Evolutionary conservation across 371 early-diverging fungal genomes (phyloP).

Genomic region (Rhizopus sp.): DNA sequence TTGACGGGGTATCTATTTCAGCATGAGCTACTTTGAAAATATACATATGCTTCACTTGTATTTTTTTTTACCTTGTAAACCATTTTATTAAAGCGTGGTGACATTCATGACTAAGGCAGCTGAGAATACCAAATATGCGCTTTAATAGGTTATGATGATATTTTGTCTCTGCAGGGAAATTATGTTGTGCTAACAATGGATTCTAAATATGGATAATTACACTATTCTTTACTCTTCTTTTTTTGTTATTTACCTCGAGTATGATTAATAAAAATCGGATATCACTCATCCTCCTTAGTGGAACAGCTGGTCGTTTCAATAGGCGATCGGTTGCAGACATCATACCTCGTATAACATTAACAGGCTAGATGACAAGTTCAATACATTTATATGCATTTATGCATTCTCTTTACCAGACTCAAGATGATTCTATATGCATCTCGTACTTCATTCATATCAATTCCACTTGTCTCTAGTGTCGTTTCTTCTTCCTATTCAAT

Average conservation of each 20-base stretch:
- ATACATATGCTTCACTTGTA: neutral
- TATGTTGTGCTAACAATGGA: slow-evolving; percentile 69
- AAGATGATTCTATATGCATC: slow-evolving; percentile 70
- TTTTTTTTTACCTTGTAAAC: slow-evolving; percentile 70
- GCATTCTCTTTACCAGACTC: slow-evolving; percentile 53
- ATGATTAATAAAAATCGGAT: slow-evolving; percentile 82
- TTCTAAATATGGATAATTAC: slow-evolving; percentile 42
- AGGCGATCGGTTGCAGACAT: slow-evolving; percentile 78
- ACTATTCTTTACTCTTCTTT: neutral
- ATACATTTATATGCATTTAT: neutral
- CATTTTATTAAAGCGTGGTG: slow-evolving; percentile 79
- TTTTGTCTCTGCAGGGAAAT: slow-evolving; percentile 66
- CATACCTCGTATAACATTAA: slow-evolving; percentile 67
- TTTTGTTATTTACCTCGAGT: slow-evolving; percentile 62
- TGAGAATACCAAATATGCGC: slow-evolving; percentile 73
- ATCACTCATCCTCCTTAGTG: slow-evolving; percentile 54
- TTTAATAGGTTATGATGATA: slow-evolving; percentile 74
- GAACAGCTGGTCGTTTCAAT: slow-evolving; percentile 79
- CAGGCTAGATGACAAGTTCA: slow-evolving; percentile 37
- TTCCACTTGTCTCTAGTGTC: slow-evolving; percentile 65
- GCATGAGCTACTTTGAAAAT: too few species aligned
- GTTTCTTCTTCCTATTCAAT: slow-evolving; percentile 49
- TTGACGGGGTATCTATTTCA: slow-evolving; percentile 54
- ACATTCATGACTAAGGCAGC: slow-evolving; percentile 73
- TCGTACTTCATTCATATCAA: slow-evolving; percentile 68